Evolutionary conservation across 2,329 filamentous ascomycete species (phyloP).

Genomic region (Penicillium oxalicum): DNA sequence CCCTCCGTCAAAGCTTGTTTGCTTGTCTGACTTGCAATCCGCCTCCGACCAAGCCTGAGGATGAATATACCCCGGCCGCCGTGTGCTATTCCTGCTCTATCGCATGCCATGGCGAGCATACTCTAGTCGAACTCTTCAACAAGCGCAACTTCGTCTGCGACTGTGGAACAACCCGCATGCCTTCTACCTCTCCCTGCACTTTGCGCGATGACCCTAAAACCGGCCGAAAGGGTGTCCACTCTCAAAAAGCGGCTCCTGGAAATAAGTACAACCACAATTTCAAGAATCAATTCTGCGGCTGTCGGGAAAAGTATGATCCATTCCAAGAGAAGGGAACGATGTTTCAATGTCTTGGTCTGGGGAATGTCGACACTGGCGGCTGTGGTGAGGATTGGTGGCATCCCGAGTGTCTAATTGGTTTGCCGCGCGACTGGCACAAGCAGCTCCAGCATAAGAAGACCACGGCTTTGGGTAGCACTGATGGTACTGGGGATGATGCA

Average conservation of each 20-base stretch:
- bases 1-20: constrained; percentile 81
- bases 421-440: constrained; percentile 62
- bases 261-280: constrained; percentile 98
- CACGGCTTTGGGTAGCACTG: constrained; percentile 27
- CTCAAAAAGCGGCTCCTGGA: constrained; percentile 59
- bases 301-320: constrained; percentile 79
- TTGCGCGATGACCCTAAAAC: constrained; percentile 68
- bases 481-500: constrained; percentile 7
- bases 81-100: constrained; percentile 97
- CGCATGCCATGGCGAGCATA: constrained; percentile 92
- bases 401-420: constrained; percentile 80
- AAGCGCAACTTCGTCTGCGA: constrained; percentile 96
- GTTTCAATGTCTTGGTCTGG: constrained; percentile 92
- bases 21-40: constrained; percentile 93
- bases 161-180: constrained; percentile 80
- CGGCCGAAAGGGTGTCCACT: constrained; percentile 72
- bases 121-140: constrained; percentile 87
- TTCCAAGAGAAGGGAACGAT: constrained; percentile 90
- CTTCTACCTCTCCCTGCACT: constrained; percentile 63
- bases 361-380: constrained; percentile 71
- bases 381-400: constrained; percentile 99
- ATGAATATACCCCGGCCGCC: constrained; percentile 66
- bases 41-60: constrained; percentile 56
- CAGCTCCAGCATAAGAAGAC: constrained; percentile 15
- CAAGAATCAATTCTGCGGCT: constrained; percentile 84